Conservation (phyloP, 129 eudicot species). For the Smallanthus sonchifolius region DNA sequence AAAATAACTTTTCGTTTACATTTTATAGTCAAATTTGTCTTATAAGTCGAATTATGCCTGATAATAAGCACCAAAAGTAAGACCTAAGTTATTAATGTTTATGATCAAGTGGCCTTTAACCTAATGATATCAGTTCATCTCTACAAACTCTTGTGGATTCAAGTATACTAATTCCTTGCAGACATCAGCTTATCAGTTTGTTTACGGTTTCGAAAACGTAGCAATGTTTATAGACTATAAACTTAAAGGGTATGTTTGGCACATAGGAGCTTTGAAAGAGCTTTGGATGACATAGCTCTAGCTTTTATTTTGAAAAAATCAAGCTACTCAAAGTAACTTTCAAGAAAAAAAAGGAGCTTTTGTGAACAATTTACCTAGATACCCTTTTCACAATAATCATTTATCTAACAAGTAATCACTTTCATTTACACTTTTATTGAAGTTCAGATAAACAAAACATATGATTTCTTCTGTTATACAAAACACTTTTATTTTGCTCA, state of each 20-base stretch:
- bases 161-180: neutral
- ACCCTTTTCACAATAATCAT: no score
- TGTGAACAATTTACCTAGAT: no score
- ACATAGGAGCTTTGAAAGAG: neutral
- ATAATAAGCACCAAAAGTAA: neutral
- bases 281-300: neutral
- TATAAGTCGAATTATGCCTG: neutral
- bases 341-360: no score
- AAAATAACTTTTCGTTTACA: neutral
- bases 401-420: no score
- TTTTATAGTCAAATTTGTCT: neutral
- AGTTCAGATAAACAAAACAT: no score
- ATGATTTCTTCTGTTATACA: no score
- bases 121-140: neutral
- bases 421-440: no score
- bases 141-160: neutral
- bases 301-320: no score
- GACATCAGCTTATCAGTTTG: neutral
- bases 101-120: neutral
- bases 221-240: neutral
- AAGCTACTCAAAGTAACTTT: no score
- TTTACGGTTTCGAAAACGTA: neutral
- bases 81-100: neutral
- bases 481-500: no score
- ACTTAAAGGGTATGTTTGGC: neutral